Evolutionary conservation across 2,329 filamentous ascomycete species (phyloP).

Genomic region (Cladosporium austrohemisphaericum): DNA sequence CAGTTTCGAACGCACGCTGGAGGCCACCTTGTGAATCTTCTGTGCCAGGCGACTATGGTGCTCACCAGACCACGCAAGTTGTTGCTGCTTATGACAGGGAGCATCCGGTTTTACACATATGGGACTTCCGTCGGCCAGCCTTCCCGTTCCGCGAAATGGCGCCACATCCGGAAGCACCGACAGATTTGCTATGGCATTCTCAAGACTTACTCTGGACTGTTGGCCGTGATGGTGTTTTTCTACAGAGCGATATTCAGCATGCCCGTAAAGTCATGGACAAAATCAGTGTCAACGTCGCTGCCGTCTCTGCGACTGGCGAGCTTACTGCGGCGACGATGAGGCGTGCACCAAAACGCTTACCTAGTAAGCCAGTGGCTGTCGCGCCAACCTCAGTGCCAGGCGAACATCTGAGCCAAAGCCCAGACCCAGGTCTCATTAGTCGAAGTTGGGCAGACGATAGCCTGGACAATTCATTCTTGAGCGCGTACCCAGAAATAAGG

Average conservation of each 20-base stretch:
- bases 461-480: constrained; percentile 54
- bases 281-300: constrained; percentile 48
- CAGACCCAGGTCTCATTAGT: constrained; percentile 36
- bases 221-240: constrained; percentile 57
- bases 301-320: constrained; percentile 56
- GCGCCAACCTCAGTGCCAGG: neutral
- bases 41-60: constrained; percentile 48
- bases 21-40: constrained; percentile 56
- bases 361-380: neutral
- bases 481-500: constrained; percentile 30
- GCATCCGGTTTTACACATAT: constrained; percentile 59
- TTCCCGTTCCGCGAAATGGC: constrained; percentile 61
- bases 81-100: constrained; percentile 61
- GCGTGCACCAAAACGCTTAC: constrained; percentile 5
- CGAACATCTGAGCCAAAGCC: constrained; percentile 21
- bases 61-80: constrained; percentile 59
- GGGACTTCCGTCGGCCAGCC: constrained; percentile 60
- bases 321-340: constrained; percentile 33
- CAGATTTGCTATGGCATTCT: constrained; percentile 62
- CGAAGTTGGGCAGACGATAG: constrained; percentile 54
- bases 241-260: constrained; percentile 60
- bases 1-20: constrained; percentile 61
- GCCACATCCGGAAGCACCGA: constrained; percentile 52
- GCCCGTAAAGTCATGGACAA: constrained; percentile 56
- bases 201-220: constrained; percentile 64